Base-by-base conservation (phyloP, 2,329 filamentous ascomycete species). In the Hypomyces perniciosus region DNA sequence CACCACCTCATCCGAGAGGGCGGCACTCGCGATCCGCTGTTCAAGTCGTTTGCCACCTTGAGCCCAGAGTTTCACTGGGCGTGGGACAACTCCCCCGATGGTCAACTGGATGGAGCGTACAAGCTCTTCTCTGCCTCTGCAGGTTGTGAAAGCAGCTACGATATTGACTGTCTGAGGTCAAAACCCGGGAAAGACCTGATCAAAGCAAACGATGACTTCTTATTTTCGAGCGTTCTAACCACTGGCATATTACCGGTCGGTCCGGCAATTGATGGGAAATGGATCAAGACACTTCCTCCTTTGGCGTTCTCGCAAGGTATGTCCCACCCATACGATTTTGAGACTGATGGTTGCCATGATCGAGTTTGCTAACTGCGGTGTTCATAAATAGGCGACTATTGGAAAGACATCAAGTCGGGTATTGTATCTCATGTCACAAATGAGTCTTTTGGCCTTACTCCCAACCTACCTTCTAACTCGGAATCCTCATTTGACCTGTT, bases 21-120 rank as follows among this genome's bases (percentile, higher is more conserved):
- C 1, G 75, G 75, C 2, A 64, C 60, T 5, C 59, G 67, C 10
- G 65, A 74, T 43, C 74, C 75, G 1, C 60, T 73, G 2, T 78
- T 78, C 60, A 40, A 27, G 7, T 49, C 29, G 0, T 44, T 45
- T 13, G 48, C 43, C 3, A 38, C 46, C 2, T 48, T 44, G 47
- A 56, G 54, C 44, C 54, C 56, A 1, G 54, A 50, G 0, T 56
- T 49, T 13, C 44, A 58, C n/a, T 55, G 48, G 53, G 34, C 47
- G 1, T 58, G 56, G 56, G 55, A 58, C 6, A 56, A 58, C 42
- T 27, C 50, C 1, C 30, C 28, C 3, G 47, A 38, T n/a, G 56
- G 54, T 8, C 20, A 39, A 6, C 51, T 55, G 8, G 56, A 58
- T 35, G 26, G n/a, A 5, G 30, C 50, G 10, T 55, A 53, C 35